Conservation (phyloP, 805 yeast species). For the Saccharomycopsis oosterbeekiorum region DNA sequence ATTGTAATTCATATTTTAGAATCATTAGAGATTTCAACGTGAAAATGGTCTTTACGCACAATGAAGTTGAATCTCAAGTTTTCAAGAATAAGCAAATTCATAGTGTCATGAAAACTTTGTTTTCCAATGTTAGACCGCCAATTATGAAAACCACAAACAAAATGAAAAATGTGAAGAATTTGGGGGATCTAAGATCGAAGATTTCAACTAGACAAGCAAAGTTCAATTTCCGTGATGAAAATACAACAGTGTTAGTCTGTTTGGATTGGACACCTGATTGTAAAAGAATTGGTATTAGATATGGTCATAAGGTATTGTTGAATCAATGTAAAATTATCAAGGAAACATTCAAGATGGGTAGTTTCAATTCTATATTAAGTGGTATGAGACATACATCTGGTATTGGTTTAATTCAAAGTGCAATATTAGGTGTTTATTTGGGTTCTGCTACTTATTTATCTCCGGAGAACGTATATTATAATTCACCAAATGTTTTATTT, state of each 20-base stretch:
- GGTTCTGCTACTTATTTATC: conserved; percentile 81
- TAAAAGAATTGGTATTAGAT: conserved; percentile 42
- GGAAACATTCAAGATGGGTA: conserved; percentile 79
- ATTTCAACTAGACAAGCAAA: conserved; percentile 21
- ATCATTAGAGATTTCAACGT: conserved; percentile 65
- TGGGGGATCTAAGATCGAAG: conserved; percentile 14
- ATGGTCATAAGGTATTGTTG: conserved; percentile 52
- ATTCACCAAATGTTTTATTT: conserved; percentile 63
- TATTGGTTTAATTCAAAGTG: conserved; percentile 81
- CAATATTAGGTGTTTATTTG: conserved; percentile 69
- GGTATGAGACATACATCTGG: conserved; percentile 81
- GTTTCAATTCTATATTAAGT: conserved; percentile 66
- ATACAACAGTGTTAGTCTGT: conserved; percentile 52
- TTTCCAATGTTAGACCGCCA: conserved; percentile 32
- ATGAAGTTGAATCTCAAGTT: conserved; percentile 52
- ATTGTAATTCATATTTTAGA: conserved; percentile 53
- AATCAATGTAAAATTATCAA: conserved; percentile 81
- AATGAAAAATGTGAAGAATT: conserved; percentile 28
- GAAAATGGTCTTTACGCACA: conserved; percentile 63
- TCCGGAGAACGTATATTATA: conserved; percentile 67
- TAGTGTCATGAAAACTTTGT: conserved; percentile 41
- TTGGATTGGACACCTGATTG: conserved; percentile 65
- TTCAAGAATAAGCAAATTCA: conserved; percentile 60
- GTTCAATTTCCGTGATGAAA: conserved; percentile 30
- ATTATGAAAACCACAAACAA: conserved; percentile 61